Evolutionary conservation across 495 filamentous ascomycete genomes (phyloP).

Genomic region (Penicillium ucsense): DNA sequence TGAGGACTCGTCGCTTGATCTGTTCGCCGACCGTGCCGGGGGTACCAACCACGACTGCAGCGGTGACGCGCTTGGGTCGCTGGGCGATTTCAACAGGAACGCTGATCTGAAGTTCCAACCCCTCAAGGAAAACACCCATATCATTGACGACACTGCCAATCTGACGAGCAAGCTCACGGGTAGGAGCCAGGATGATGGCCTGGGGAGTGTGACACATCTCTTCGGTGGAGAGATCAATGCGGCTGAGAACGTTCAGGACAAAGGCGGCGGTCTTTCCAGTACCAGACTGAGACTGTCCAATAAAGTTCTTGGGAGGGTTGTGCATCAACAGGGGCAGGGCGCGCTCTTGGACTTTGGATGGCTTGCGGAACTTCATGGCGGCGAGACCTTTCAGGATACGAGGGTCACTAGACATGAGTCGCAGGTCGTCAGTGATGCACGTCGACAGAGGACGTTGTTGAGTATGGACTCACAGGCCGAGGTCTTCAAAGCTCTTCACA

Average conservation of each 20-base stretch:
- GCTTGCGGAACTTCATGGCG: conserved; percentile 83
- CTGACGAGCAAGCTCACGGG: conserved; percentile 89
- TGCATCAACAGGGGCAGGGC: conserved; percentile 78
- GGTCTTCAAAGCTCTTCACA: conserved; percentile 71
- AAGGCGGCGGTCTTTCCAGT: conserved; percentile 99
- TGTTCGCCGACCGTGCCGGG: conserved; percentile 88
- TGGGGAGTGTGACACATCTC: conserved; percentile 52
- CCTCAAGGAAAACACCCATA: conserved; percentile 74
- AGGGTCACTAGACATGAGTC: conserved; percentile 21
- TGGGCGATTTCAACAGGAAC: conserved; percentile 64
- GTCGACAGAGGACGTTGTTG: not conserved
- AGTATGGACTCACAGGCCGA: conserved; percentile 59
- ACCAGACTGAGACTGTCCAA: conserved; percentile 96
- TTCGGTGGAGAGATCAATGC: conserved; percentile 61
- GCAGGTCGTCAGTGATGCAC: too few relatives aligned
- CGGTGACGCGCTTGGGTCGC: conserved; percentile 50
- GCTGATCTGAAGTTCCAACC: conserved; percentile 62
- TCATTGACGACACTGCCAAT: conserved; percentile 71
- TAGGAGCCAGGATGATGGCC: conserved; percentile 83
- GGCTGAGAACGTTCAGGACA: conserved; percentile 78
- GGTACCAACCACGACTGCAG: conserved; percentile 80
- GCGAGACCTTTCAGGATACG: conserved; percentile 54
- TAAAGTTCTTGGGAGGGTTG: conserved; percentile 81
- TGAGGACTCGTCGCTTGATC: conserved; percentile 60
- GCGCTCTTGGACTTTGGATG: conserved; percentile 93